phyloP scores from a whole-genome alignment of 2,329 filamentous ascomycete species.

The Colletotrichum shisoi region DNA sequence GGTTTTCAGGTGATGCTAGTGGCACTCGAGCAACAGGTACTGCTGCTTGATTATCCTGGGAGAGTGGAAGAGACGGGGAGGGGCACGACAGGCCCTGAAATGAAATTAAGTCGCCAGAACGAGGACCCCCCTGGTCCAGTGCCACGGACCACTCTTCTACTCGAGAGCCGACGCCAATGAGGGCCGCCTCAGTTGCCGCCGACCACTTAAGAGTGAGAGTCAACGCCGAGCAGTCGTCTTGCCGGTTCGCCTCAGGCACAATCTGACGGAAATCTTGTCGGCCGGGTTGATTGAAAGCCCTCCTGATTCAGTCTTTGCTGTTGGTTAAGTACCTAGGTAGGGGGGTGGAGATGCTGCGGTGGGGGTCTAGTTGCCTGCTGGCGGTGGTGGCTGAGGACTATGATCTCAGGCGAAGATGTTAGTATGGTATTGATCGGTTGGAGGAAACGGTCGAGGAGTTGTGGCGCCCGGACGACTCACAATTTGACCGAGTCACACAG shows the following conservation, averaged over 20 bases:
- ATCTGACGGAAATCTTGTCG: constrained; percentile 17
- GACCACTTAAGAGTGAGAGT: neutral
- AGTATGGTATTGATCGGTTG: constrained; percentile 3
- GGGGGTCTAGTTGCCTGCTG: neutral
- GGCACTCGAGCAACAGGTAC: constrained; percentile 33
- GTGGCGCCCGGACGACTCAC: constrained; percentile 25
- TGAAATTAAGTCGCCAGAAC: constrained; percentile 38
- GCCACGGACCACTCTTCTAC: constrained; percentile 17
- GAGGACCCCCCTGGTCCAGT: constrained; percentile 34
- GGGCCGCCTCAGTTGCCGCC: neutral
- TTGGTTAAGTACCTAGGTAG: neutral
- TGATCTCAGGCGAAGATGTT: constrained; percentile 32
- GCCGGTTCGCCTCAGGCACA: constrained; percentile 17
- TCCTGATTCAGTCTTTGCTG: constrained; percentile 8
- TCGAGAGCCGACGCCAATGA: constrained; percentile 9
- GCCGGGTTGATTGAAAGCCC: constrained; percentile 1
- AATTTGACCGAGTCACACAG: neutral
- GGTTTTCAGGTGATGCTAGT: constrained; percentile 33
- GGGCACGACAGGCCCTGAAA: constrained; percentile 37
- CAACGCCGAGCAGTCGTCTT: constrained; percentile 5
- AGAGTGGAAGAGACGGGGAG: constrained; percentile 26
- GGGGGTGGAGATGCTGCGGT: constrained; percentile 10
- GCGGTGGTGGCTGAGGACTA: constrained; percentile 10
- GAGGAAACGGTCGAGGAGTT: constrained; percentile 15
- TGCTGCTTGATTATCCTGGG: constrained; percentile 14